Evolutionary conservation across 495 filamentous ascomycete species (phyloP), one percentile per base, ranked within the genome.

Genomic region (Corynascus novoguineensis): DNA sequence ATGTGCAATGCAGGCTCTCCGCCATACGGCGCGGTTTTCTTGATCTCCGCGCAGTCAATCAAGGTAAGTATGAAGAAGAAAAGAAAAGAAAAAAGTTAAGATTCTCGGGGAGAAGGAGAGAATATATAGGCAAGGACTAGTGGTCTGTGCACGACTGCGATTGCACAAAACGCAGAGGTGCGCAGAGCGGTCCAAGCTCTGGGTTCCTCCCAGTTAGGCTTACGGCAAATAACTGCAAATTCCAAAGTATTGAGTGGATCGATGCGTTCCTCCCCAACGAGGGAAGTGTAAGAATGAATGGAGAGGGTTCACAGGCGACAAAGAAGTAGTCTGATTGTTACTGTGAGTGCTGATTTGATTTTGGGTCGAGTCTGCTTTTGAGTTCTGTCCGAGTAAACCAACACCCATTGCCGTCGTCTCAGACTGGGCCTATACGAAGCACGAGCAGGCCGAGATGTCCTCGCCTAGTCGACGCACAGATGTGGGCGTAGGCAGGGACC

Each of bases 391-490:
- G n/a, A n/a, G n/a, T n/a, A n/a, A n/a, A n/a, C n/a, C n/a, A n/a
- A n/a, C n/a, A n/a, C n/a, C n/a, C n/a, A n/a, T n/a, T n/a, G 60
- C 65, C 4, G 69, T 72, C 53, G 61, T 61, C 9, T 64, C 62
- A n/a, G 62, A 28, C 28, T 56, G 67, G 24, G 67, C 68, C 28
- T 70, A 41, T 25, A 67, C 69, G 47, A 62, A 70, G 67, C 69
- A 72, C n/a, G 55, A 54, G 65, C 69, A 72, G 32, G 62, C 69
- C 22, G 64, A 60, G 35, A 61, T 38, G 60, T 66, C 70, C 37
- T 59, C 62, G 27, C 55, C 21, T 37, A 58, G 22, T 60, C 31
- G 42, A 45, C 58, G 57, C n/a, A n/a, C 64, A 67, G 45, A 52
- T 53, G 34, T 47, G 41, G 31, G 64, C 69, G 52, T 66, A 72